phyloP scores from a whole-genome alignment of 805 yeast genomes.

The Candida tallmaniae region DNA sequence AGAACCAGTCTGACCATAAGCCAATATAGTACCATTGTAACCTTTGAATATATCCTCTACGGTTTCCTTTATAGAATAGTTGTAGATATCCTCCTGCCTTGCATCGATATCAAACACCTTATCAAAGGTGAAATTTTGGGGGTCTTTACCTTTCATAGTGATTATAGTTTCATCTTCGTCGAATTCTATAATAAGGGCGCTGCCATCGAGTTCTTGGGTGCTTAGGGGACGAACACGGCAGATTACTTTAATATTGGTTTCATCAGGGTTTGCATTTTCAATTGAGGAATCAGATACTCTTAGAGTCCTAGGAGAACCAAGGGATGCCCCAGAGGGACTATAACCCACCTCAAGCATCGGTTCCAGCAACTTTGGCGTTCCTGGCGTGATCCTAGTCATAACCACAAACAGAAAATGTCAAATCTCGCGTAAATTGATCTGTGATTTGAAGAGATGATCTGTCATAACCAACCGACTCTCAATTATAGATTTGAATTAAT shows the following conservation, averaged over 20 bases:
- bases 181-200: conserved; percentile 16
- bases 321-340: too few species aligned
- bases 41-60: conserved; percentile 72
- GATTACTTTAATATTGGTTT: conserved; percentile 67
- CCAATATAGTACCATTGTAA: conserved; percentile 69
- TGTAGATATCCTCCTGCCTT: conserved; percentile 55
- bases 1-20: conserved; percentile 77
- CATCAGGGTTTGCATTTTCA: too few species aligned
- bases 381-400: too few species aligned
- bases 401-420: too few species aligned
- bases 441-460: too few species aligned
- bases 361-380: too few species aligned
- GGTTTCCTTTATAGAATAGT: conserved; percentile 54
- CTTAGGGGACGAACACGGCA: conserved; percentile 67
- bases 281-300: too few species aligned
- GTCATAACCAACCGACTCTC: too few species aligned
- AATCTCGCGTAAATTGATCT: too few species aligned
- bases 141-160: conserved; percentile 23
- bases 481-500: too few species aligned
- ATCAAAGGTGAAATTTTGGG: conserved; percentile 55
- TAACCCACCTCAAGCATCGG: too few species aligned
- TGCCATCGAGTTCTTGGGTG: conserved; percentile 21
- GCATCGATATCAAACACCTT: conserved; percentile 50
- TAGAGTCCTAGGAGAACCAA: too few species aligned
- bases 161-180: conserved; percentile 20